Conservation (phyloP, 2,329 filamentous ascomycete genomes). For the Capronia coronata region DNA sequence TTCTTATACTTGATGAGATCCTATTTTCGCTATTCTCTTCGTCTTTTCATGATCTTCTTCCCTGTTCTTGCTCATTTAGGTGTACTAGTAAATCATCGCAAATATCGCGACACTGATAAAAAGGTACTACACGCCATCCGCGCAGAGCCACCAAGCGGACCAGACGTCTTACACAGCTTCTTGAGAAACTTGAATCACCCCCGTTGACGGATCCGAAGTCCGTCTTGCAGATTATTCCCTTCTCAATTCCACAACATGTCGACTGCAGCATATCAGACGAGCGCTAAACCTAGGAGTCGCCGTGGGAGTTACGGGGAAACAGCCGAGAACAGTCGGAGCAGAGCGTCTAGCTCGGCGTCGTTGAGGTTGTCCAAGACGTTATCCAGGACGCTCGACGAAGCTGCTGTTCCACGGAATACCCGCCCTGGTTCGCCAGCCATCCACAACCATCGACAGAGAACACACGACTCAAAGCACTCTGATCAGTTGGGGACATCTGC, state of each 20-base stretch:
- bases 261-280: slow-evolving; percentile 20
- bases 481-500: slow-evolving; percentile 6
- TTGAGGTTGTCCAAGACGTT: slow-evolving; percentile 21
- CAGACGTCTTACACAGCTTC: not conserved
- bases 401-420: slow-evolving; percentile 17
- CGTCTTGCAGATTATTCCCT: too few relatives aligned
- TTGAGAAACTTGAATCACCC: too few relatives aligned
- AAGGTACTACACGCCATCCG: too few relatives aligned
- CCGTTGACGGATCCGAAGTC: too few relatives aligned
- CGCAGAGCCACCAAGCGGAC: not conserved
- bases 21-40: not conserved
- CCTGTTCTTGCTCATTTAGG: not conserved
- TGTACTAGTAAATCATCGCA: not conserved
- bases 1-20: not conserved
- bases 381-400: slow-evolving; percentile 23
- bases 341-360: slow-evolving; percentile 23
- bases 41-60: not conserved
- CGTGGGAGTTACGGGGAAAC: slow-evolving; percentile 16
- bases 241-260: slow-evolving; percentile 18
- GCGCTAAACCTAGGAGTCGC: slow-evolving; percentile 19
- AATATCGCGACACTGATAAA: not conserved
- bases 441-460: slow-evolving; percentile 15
- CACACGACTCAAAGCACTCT: slow-evolving; percentile 7
- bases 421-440: slow-evolving; percentile 19
- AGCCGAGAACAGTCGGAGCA: slow-evolving; percentile 17